These are phyloP conservation scores for Cryphonectria japonica DNA, from an alignment of 2,329 filamentous ascomycete species.

Conservation along the genomic window DNA sequence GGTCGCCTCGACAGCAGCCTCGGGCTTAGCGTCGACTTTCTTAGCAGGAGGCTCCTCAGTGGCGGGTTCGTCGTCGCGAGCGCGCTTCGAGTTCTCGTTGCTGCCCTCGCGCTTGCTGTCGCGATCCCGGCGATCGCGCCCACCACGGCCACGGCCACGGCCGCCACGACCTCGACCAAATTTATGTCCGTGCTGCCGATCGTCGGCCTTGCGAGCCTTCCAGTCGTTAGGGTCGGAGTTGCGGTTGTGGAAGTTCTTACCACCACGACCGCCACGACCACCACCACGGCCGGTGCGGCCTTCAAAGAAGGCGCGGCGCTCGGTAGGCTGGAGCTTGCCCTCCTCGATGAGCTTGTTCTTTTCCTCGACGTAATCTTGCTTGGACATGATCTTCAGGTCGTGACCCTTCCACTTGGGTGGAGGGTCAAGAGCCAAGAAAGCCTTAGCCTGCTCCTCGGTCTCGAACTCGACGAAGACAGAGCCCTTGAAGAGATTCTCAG, in stretches of 20 bases:
- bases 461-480: constrained; percentile 95
- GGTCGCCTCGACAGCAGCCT: constrained; percentile 34
- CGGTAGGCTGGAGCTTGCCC: constrained; percentile 68
- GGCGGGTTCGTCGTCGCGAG: constrained; percentile 54
- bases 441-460: constrained; percentile 74
- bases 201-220: constrained; percentile 66
- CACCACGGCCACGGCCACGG: constrained; percentile 45
- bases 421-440: constrained; percentile 79
- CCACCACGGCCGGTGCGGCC: constrained; percentile 42
- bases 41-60: constrained; percentile 57
- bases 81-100: constrained; percentile 53
- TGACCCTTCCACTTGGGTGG: constrained; percentile 84
- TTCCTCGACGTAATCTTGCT: constrained; percentile 83
- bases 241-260: constrained; percentile 41
- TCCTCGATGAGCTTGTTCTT: constrained; percentile 74
- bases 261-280: constrained; percentile 46
- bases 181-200: constrained; percentile 63
- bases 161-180: constrained; percentile 46
- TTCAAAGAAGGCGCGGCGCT: constrained; percentile 51
- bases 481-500: constrained; percentile 83
- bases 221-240: constrained; percentile 58
- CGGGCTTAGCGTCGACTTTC: constrained; percentile 61
- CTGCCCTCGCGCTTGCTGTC: constrained; percentile 42
- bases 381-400: constrained; percentile 81
- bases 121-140: constrained; percentile 47